These are phyloP conservation scores for Schoenoplectus tabernaemontani DNA, from an alignment of 202 grass and related monocot genomes.

Conservation along the genomic window DNA sequence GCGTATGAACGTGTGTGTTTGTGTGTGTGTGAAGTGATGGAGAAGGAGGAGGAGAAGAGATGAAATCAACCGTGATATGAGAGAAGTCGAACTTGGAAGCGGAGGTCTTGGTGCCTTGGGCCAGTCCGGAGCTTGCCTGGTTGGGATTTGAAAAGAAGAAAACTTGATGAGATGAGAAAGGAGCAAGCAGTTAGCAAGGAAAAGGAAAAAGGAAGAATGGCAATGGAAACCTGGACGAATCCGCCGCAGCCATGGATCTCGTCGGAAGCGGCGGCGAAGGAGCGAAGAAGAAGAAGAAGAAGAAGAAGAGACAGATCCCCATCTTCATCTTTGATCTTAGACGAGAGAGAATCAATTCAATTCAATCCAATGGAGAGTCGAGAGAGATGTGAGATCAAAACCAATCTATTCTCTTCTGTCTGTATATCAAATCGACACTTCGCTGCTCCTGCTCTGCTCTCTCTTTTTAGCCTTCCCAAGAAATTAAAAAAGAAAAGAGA, in stretches of 20 bases:
- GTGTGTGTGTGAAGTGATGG: too few species aligned
- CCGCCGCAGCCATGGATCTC: conserved; percentile 91
- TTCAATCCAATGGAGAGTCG: too few species aligned
- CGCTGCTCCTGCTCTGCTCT: too few species aligned
- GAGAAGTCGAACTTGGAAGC: conserved; percentile 88
- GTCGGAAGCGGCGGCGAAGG: conserved; percentile 30
- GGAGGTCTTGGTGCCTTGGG: conserved; percentile 57
- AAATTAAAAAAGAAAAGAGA: too few species aligned
- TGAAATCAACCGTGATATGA: conserved; percentile 56
- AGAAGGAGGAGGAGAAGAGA: not conserved
- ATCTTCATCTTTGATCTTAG: not conserved
- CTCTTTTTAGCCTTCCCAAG: too few species aligned
- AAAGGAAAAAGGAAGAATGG: not conserved
- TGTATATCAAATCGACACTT: not conserved
- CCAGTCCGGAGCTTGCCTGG: conserved; percentile 75
- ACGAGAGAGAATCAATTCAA: not conserved
- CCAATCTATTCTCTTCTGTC: not conserved
- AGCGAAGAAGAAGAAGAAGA: conserved; percentile 21
- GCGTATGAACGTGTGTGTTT: too few species aligned
- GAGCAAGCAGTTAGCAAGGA: not conserved
- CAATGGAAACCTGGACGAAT: conserved; percentile 94
- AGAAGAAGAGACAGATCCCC: not conserved
- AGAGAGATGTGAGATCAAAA: not conserved
- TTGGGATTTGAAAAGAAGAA: not conserved
- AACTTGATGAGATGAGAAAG: too few species aligned